Evolutionary conservation across 208 protist genomes (phyloP).

Genomic region (Phytomonas sp.): DNA sequence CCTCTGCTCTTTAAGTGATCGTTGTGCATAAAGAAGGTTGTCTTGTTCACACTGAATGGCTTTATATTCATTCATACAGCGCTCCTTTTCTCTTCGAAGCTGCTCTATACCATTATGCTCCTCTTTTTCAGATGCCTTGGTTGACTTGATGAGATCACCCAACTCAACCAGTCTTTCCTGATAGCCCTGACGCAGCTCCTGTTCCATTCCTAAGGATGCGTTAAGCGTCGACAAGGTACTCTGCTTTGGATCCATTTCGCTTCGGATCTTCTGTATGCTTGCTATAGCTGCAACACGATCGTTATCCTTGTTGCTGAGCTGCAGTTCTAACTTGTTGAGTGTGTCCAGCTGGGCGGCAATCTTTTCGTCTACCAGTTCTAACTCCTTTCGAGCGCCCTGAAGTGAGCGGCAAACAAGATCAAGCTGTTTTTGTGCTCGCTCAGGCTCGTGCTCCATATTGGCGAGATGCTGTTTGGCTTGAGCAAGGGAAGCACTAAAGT

Average conservation of each 20-base stretch:
- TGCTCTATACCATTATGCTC: conserved; percentile 59
- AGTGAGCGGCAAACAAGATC: conserved; percentile 63
- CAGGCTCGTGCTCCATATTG: conserved; percentile 79
- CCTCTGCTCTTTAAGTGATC: conserved; percentile 37
- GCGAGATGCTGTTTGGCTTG: conserved; percentile 58
- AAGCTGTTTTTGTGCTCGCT: conserved; percentile 68
- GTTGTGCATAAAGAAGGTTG: conserved; percentile 34
- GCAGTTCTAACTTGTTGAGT: conserved; percentile 70
- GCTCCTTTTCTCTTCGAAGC: conserved; percentile 64
- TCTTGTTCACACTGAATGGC: conserved; percentile 37
- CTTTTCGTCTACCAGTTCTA: conserved; percentile 55
- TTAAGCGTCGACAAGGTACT: conserved; percentile 84
- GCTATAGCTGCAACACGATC: conserved; percentile 57
- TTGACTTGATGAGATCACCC: conserved; percentile 65
- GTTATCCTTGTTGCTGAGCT: conserved; percentile 56
- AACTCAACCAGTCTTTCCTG: conserved; percentile 64
- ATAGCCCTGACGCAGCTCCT: conserved; percentile 58
- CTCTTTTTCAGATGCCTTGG: conserved; percentile 37
- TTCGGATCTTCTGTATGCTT: conserved; percentile 50
- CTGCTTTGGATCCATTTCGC: conserved; percentile 70
- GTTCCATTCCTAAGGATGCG: conserved; percentile 69
- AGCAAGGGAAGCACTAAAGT: conserved; percentile 44
- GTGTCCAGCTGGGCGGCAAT: conserved; percentile 41
- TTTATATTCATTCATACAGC: conserved; percentile 37
- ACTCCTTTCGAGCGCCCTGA: conserved; percentile 54